phyloP scores from a whole-genome alignment of 305 asterid genomes.

The Fraxinus sp. region DNA sequence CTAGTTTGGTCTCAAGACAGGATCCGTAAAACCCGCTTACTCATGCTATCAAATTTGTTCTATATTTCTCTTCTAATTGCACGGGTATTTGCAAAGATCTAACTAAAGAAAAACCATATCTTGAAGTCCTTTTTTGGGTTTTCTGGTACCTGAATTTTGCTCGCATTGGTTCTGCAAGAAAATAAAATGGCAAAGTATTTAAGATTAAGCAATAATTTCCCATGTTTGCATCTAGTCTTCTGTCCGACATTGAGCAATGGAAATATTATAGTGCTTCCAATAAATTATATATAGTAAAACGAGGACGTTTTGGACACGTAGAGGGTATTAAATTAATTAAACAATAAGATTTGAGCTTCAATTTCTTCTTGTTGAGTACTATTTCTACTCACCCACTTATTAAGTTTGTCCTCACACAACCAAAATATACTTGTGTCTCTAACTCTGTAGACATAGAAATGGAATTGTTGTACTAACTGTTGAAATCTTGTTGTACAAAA shows the following conservation, averaged over 20 bases:
- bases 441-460: background rate
- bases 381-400: background rate
- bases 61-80: background rate
- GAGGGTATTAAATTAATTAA: background rate
- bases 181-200: background rate
- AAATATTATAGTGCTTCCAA: background rate
- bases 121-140: background rate
- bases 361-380: background rate
- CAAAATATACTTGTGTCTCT: background rate
- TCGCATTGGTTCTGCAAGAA: background rate
- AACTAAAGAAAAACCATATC: background rate
- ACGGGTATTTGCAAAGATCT: background rate
- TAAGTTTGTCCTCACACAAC: background rate
- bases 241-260: background rate
- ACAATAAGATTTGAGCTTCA: background rate
- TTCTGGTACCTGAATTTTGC: background rate
- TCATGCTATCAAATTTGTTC: constrained; percentile 6
- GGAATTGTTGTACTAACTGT: background rate
- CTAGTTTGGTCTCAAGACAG: constrained; percentile 40
- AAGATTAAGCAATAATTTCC: background rate
- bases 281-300: background rate
- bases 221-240: background rate
- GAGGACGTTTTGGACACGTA: background rate
- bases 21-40: constrained; percentile 60
- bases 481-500: no score